Conservation (phyloP, 306 rosid genomes). For the Medicago lupulina region DNA sequence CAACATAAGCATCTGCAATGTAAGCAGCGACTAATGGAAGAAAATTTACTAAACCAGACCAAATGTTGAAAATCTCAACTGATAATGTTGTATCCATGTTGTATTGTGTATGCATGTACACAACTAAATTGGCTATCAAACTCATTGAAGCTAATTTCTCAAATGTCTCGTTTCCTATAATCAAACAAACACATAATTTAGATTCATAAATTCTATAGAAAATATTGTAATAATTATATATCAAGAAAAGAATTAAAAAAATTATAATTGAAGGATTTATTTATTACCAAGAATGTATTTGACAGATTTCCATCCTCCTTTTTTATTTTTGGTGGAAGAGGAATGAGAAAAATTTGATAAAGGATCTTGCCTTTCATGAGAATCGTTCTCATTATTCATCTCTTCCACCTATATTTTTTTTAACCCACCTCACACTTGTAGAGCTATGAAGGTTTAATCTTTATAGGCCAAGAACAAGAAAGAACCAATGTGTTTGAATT, state of each 20-base stretch:
- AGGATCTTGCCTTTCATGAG: constrained; percentile 25
- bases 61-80: constrained; percentile 57
- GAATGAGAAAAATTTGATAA: not conserved
- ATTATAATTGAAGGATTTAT: constrained; percentile 15
- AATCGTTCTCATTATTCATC: constrained; percentile 28
- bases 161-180: constrained; percentile 68
- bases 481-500: constrained; percentile 49
- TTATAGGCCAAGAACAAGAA: constrained; percentile 24
- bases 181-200: constrained; percentile 1
- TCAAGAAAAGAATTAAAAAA: not conserved
- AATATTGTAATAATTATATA: not conserved
- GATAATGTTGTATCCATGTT: constrained; percentile 56
- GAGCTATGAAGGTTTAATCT: not conserved
- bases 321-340: constrained; percentile 29
- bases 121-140: constrained; percentile 57
- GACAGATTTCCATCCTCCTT: constrained; percentile 64
- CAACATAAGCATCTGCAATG: constrained; percentile 58
- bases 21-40: constrained; percentile 64
- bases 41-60: constrained; percentile 66
- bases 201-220: not conserved
- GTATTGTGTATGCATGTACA: constrained; percentile 63
- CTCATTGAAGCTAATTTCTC: constrained; percentile 81
- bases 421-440: not conserved
- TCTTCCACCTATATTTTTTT: not conserved
- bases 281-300: constrained; percentile 53